A percentile compares a stretch with the other conserved stretches of the same genome.
phyloP scores from a whole-genome alignment of 192 early-diverging fungal species.

The Oehlia diaphana region DNA sequence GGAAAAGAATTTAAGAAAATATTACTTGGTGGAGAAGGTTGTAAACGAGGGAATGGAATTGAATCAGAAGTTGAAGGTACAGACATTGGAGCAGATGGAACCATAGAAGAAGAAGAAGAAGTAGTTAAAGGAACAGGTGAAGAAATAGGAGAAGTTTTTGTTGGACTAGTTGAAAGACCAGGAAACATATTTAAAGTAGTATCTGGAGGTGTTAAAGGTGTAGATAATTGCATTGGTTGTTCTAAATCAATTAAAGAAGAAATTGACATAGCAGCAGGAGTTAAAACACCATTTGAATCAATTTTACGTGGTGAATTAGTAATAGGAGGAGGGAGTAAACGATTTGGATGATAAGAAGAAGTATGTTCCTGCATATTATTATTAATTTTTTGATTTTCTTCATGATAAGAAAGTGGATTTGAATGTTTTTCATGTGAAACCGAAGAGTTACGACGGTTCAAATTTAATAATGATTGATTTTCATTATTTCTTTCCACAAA shows the following conservation, averaged over 20 bases:
- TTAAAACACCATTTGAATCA: not conserved
- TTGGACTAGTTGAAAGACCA: not conserved
- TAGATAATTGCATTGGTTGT: not conserved
- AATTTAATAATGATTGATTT: not conserved
- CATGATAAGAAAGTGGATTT: not conserved
- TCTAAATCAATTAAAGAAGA: conserved; percentile 22
- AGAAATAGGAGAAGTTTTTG: not conserved
- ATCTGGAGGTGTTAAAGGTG: conserved; percentile 22
- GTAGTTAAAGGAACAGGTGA: not conserved
- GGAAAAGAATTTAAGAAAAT: conserved; percentile 15
- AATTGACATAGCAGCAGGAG: conserved; percentile 9
- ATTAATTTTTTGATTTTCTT: not conserved
- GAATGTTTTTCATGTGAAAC: not conserved
- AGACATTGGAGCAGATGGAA: conserved; percentile 25
- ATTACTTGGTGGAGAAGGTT: conserved; percentile 17
- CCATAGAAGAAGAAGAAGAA: not conserved
- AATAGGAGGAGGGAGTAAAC: conserved; percentile 8
- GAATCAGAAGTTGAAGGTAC: conserved; percentile 14
- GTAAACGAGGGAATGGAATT: conserved; percentile 23
- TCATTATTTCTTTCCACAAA: not conserved
- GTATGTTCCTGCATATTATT: not conserved
- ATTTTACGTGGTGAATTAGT: not conserved
- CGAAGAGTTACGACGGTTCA: not conserved
- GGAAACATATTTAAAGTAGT: conserved; percentile 1
- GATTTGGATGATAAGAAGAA: not conserved